Conservation (phyloP, 176 grass and related monocot species). For the Rhynchospora breviuscula region DNA sequence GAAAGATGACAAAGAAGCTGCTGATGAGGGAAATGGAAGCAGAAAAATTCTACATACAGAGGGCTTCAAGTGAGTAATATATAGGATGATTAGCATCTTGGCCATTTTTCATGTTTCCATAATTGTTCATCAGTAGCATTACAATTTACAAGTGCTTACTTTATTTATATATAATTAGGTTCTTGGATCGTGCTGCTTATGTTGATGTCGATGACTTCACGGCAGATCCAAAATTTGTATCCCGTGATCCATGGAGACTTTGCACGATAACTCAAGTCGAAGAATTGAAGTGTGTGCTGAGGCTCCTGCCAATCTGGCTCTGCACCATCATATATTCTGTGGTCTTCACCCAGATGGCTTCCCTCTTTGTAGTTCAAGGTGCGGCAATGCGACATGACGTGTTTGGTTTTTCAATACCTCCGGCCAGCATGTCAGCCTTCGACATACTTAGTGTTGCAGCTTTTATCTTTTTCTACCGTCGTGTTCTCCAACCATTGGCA, state of each 20-base stretch:
- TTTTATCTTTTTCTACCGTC: constrained; percentile 81
- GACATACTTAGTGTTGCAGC: constrained; percentile 67
- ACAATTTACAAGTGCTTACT: no score
- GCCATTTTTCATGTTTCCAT: not conserved
- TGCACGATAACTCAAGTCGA: constrained; percentile 93
- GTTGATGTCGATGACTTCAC: constrained; percentile 13
- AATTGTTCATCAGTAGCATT: no score
- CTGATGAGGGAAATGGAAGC: not conserved
- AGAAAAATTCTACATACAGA: constrained; percentile 50
- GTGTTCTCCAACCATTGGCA: constrained; percentile 43
- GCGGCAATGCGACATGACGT: constrained; percentile 64
- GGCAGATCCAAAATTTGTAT: not conserved
- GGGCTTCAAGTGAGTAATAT: constrained; percentile 41
- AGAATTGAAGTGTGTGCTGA: constrained; percentile 80
- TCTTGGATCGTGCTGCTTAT: constrained; percentile 71
- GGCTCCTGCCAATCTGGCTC: constrained; percentile 86
- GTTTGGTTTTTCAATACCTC: constrained; percentile 49
- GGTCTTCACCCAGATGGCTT: constrained; percentile 96
- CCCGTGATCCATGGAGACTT: constrained; percentile 51
- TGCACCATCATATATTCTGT: constrained; percentile 98
- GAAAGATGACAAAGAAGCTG: constrained; percentile 31
- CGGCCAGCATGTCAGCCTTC: constrained; percentile 91
- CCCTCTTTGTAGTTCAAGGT: constrained; percentile 91
- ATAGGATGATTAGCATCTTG: not conserved
- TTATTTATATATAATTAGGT: constrained; percentile 27